These are phyloP conservation scores for Termitomyces heimii DNA, from an alignment of 768 basidiomycete species.

Conservation along the genomic window DNA sequence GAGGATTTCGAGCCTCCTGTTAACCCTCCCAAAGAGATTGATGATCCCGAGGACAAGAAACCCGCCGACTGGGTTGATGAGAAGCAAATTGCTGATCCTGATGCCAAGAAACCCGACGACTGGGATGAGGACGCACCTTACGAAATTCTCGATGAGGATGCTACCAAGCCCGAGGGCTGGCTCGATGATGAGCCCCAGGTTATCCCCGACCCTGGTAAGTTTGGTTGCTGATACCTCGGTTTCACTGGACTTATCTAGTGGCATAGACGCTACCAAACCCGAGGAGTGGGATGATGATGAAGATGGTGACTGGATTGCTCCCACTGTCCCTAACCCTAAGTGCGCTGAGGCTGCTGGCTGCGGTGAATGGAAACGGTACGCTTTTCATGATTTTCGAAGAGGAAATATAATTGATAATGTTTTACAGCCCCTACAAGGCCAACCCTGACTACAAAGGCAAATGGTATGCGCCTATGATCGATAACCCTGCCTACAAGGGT, in stretches of 20 bases:
- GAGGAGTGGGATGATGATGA: conserved; percentile 99
- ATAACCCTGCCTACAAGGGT: conserved; percentile 98
- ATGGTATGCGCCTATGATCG: conserved; percentile 91
- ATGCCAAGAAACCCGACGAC: conserved; percentile 88
- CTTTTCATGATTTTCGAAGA: background rate
- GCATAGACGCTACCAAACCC: conserved; percentile 79
- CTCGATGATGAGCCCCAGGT: conserved; percentile 78
- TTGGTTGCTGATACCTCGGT: background rate
- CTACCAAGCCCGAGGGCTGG: conserved; percentile 92
- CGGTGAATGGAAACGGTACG: conserved; percentile 86
- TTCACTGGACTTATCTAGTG: background rate
- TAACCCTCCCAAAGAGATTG: conserved; percentile 90
- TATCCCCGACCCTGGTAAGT: conserved; percentile 82
- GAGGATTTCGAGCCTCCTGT: conserved; percentile 93
- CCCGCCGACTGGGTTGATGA: conserved; percentile 91
- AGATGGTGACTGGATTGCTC: conserved; percentile 97
- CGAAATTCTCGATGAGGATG: conserved; percentile 84
- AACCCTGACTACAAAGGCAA: conserved; percentile 98
- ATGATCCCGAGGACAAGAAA: conserved; percentile 88
- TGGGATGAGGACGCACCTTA: conserved; percentile 98
- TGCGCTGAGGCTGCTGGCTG: conserved; percentile 90
- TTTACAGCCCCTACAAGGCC: conserved; percentile 67
- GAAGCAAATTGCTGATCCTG: conserved; percentile 79
- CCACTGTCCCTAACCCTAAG: conserved; percentile 83
- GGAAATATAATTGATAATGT: background rate